A percentile compares a stretch with the other conserved stretches of the same genome.
Evolutionary conservation across 2,329 filamentous ascomycete genomes (phyloP).

Genomic region (Xylogone sp.): DNA sequence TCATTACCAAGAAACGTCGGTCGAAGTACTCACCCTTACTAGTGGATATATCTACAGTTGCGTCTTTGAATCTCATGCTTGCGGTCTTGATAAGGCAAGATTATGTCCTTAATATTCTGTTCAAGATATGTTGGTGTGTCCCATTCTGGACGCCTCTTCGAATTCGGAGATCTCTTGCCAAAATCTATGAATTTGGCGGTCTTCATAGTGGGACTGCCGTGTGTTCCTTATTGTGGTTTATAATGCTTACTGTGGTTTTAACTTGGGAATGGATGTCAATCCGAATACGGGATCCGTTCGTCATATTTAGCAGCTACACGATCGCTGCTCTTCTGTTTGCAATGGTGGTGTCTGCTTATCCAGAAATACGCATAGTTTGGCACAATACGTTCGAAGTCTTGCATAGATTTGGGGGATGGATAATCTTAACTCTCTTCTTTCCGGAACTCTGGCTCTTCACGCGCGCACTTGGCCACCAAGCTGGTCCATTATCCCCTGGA

Average conservation of each 20-base stretch:
- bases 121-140: constrained; percentile 40
- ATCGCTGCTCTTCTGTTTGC: constrained; percentile 41
- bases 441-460: constrained; percentile 39
- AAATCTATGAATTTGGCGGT: constrained; percentile 47
- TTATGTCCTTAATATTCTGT: constrained; percentile 47
- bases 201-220: constrained; percentile 46
- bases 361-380: constrained; percentile 41
- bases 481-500: constrained; percentile 10
- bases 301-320: constrained; percentile 15
- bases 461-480: constrained; percentile 12
- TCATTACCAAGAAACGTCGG: constrained; percentile 28
- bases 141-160: constrained; percentile 41
- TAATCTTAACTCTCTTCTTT: constrained; percentile 46
- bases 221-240: constrained; percentile 42
- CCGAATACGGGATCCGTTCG: constrained; percentile 13
- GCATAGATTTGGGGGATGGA: constrained; percentile 56
- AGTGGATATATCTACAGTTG: constrained; percentile 16
- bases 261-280: constrained; percentile 3
- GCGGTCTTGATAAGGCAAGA: constrained; percentile 52
- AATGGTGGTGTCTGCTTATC: constrained; percentile 48
- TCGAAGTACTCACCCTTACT: constrained; percentile 15
- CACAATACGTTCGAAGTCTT: constrained; percentile 55
- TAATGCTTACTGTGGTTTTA: constrained; percentile 26
- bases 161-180: constrained; percentile 40
- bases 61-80: constrained; percentile 43